Evolutionary conservation across 225 moss, liverwort and hornwort species (phyloP).

Genomic region (Antitrichia curtipendula): DNA sequence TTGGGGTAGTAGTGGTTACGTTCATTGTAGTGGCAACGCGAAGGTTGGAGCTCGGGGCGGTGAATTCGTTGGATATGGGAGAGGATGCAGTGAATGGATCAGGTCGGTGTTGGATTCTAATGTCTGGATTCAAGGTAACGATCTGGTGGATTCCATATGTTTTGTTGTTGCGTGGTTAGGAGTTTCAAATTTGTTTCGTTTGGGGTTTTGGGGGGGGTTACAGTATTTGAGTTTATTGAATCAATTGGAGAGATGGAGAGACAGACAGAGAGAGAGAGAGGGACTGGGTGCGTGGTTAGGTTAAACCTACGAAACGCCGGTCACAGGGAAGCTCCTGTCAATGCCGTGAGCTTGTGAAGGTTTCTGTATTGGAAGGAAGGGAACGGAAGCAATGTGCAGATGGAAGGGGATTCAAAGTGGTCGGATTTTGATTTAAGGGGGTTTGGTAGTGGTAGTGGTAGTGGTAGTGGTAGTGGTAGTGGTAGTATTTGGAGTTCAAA

Average conservation of each 20-base stretch:
- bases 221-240: neutral
- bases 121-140: slow-evolving; percentile 4
- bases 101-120: slow-evolving; percentile 12
- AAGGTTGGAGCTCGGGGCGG: neutral
- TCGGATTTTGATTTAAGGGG: neutral
- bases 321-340: neutral
- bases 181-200: neutral
- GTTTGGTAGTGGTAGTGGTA: neutral
- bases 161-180: neutral
- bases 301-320: neutral
- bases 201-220: neutral
- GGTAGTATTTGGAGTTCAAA: neutral
- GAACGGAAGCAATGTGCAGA: neutral
- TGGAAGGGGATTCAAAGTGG: neutral
- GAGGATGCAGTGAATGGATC: slow-evolving; percentile 6
- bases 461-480: neutral
- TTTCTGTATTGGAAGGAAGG: neutral
- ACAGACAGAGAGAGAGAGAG: neutral
- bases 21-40: neutral
- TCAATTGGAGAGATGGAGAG: neutral
- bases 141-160: neutral
- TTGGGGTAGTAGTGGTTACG: neutral
- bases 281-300: neutral
- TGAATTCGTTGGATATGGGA: slow-evolving; percentile 10
- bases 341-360: neutral